Base-by-base conservation (phyloP, 2,329 filamentous ascomycete species). In the Cadophora sp. region DNA sequence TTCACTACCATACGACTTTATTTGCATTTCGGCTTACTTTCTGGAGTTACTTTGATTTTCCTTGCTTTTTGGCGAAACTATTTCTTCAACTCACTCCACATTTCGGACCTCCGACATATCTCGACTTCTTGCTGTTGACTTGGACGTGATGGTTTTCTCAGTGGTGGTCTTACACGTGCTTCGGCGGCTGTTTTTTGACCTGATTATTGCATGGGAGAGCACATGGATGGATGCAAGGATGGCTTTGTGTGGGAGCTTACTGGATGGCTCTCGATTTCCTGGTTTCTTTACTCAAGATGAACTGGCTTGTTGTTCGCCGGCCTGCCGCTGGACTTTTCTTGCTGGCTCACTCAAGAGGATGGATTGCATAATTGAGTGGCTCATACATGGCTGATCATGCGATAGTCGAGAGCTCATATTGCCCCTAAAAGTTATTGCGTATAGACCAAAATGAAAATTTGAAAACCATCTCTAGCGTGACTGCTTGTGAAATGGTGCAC, bases 371-470 rank as follows among this genome's bases (percentile, higher is more conserved):
- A n/a, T 43, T 59, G 34, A 40, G 31, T 59, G 31, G 31, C 31
- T 59, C 14, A 59, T 59, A 40, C 31, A 24, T 59, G 56, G 56
- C 56, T 40, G 31, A 26, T 59, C n/a, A 55, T 40, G 31, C 31
- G 12, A 40, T 40, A 59, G 31, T 40, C 31, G 56, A 59, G 56
- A 59, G 22, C 56, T 59, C 56, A 59, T 37, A 22, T 40, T 59
- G 31, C 56, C 22, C 31, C 12, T 7, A 59, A 59, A 59, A 59
- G 56, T 59, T 59, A 40, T 59, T 43, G 56, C 56, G 31, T 43
- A 26, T 40, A 59, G 22, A 43, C 22, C 12, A 12, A 55, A 55
- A 59, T 40, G 22, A 59, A 59, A 43, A 26, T 59, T 40, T 26
- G 31, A n/a, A 59, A 59, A 43, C 19, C 19, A 59, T 26, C 31